Percentiles rank a stretch among this genome's conserved stretches.
Conservation (phyloP, 1,284 basidiomycete genomes). For the Irpex sp. region DNA sequence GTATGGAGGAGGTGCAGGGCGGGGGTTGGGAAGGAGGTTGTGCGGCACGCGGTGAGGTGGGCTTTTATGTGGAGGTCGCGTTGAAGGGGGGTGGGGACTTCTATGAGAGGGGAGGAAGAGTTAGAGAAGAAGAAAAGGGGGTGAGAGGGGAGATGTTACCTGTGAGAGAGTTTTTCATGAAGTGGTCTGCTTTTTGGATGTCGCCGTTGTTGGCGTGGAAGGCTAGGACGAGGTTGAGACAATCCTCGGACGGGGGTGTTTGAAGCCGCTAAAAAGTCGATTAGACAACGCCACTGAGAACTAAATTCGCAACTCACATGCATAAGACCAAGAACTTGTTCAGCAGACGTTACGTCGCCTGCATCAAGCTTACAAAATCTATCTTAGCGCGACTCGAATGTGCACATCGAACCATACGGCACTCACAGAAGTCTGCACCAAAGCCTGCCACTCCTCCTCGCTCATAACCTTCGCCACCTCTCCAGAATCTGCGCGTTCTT, state of each 20-base stretch:
- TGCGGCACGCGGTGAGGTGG: constrained; percentile 41
- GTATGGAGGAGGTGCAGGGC: constrained; percentile 59
- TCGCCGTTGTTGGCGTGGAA: constrained; percentile 46
- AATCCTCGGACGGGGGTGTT: constrained; percentile 31
- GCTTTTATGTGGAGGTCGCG: constrained; percentile 65
- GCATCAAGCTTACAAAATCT: constrained; percentile 26
- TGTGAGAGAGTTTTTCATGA: constrained; percentile 38
- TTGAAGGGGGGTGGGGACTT: constrained; percentile 45
- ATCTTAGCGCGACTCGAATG: background rate
- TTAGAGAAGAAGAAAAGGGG: background rate
- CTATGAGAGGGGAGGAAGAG: constrained; percentile 22
- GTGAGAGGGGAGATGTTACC: constrained; percentile 26
- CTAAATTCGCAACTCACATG: constrained; percentile 35
- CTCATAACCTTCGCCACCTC: background rate
- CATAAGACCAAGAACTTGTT: constrained; percentile 37
- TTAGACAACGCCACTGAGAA: background rate
- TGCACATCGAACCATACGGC: background rate
- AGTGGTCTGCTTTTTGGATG: constrained; percentile 37
- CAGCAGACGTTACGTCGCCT: constrained; percentile 29
- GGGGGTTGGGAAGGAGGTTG: constrained; percentile 40
- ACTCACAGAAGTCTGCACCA: constrained; percentile 32
- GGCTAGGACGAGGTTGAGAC: constrained; percentile 42
- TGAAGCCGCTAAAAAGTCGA: constrained; percentile 31
- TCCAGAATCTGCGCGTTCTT: background rate
- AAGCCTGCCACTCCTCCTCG: constrained; percentile 44